Conservation (phyloP, 306 rosid genomes). For the Cucumis melo region DNA sequence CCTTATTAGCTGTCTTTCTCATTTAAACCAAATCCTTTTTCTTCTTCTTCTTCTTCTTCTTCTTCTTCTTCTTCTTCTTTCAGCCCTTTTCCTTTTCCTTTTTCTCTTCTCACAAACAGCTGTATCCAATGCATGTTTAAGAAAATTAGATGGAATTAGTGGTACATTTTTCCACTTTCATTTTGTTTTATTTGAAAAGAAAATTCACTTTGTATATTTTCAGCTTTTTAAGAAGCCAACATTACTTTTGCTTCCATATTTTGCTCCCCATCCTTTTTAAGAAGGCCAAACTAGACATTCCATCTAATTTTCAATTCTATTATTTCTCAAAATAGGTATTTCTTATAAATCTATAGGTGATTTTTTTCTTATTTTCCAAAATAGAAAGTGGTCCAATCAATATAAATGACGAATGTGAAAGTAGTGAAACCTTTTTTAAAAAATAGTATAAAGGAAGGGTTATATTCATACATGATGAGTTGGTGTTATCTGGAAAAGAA, state of each 20-base stretch:
- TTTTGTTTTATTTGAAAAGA: neutral
- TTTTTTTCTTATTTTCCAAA: too few species aligned
- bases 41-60: neutral
- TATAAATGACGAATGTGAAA: neutral
- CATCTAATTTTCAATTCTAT: neutral
- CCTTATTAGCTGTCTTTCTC: neutral
- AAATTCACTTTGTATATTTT: neutral
- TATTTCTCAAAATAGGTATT: neutral
- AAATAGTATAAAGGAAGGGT: too few species aligned
- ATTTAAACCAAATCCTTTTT: neutral
- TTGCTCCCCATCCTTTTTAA: neutral
- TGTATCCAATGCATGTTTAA: neutral
- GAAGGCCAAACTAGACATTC: neutral
- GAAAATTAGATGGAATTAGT: neutral
- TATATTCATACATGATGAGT: too few species aligned
- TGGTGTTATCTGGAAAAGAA: too few species aligned
- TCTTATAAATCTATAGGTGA: neutral
- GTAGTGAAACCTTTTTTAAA: neutral
- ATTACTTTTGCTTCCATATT: neutral
- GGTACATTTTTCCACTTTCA: neutral
- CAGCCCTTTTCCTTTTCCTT: neutral
- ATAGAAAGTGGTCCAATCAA: neutral
- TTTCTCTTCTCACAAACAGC: neutral
- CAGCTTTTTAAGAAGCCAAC: neutral
- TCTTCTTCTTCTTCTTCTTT: neutral